phyloP scores from a whole-genome alignment of 129 eudicot genomes.

The Tagetes patula region DNA sequence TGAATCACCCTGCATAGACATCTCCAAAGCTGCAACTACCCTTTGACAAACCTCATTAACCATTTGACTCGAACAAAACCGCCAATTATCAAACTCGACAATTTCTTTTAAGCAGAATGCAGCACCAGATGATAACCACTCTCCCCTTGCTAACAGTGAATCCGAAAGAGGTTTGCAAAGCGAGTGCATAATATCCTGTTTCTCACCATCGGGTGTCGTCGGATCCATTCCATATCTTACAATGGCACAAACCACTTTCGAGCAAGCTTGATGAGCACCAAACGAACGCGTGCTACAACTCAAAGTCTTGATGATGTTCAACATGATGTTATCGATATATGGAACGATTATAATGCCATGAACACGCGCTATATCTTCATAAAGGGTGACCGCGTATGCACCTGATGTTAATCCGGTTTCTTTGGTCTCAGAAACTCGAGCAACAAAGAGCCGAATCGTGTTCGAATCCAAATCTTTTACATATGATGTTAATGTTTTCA shows the following conservation, averaged over 20 bases:
- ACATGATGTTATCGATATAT: neutral
- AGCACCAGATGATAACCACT: neutral
- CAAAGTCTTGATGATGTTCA: neutral
- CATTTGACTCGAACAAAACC: slow-evolving; percentile 2
- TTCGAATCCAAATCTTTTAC: neutral
- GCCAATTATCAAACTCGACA: neutral
- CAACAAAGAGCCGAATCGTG: neutral
- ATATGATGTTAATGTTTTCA: neutral
- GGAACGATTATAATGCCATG: neutral
- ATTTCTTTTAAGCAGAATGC: neutral
- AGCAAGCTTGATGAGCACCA: neutral
- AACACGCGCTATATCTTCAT: neutral
- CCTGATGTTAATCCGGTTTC: neutral
- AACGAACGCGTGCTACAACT: neutral
- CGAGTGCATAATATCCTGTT: neutral
- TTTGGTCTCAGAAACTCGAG: neutral
- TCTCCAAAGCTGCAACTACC: slow-evolving; percentile 2
- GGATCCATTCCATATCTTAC: slow-evolving; percentile 15
- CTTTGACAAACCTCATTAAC: slow-evolving; percentile 9
- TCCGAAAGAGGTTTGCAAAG: slow-evolving; percentile 3
- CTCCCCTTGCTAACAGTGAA: neutral
- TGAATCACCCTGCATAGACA: neutral
- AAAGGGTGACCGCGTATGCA: neutral
- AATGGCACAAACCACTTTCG: neutral
- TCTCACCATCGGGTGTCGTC: neutral